These are phyloP conservation scores for Ophiostoma tasmaniense DNA, from an alignment of 2,329 filamentous ascomycete genomes.

Conservation along the genomic window DNA sequence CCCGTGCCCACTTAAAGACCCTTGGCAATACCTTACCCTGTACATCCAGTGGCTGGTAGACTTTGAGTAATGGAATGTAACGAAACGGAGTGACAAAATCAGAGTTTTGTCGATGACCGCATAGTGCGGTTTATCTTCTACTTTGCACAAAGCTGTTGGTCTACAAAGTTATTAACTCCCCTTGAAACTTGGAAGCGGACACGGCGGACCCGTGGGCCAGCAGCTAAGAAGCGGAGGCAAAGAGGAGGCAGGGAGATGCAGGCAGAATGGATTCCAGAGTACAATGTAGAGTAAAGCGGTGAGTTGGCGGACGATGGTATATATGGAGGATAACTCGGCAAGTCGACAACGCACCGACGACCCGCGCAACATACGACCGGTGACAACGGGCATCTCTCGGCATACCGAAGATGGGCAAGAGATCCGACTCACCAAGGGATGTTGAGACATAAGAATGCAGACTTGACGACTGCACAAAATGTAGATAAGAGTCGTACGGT, in stretches of 20 bases:
- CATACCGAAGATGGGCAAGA: constrained; percentile 7
- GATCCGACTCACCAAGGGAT: neutral
- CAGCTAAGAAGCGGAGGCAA: neutral
- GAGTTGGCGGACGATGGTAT: neutral
- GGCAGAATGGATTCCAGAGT: neutral
- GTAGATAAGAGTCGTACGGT: constrained; percentile 5
- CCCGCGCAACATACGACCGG: neutral
- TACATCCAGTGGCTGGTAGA: neutral
- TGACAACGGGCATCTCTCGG: neutral
- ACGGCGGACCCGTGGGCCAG: neutral
- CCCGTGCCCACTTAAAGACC: neutral
- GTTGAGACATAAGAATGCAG: neutral
- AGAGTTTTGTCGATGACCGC: neutral
- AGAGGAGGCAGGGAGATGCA: neutral
- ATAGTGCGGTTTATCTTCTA: neutral
- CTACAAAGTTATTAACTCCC: neutral
- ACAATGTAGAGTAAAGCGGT: neutral
- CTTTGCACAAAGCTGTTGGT: neutral
- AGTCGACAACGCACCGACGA: neutral
- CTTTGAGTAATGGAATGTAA: constrained; percentile 1
- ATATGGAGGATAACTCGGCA: neutral
- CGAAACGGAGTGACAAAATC: neutral
- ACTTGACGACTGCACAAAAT: neutral
- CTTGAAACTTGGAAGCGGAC: constrained; percentile 5
- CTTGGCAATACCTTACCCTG: constrained; percentile 5